Percentiles rank a stretch among this genome's conserved stretches.
Evolutionary conservation across 1,284 basidiomycete species (phyloP).

Genomic region (Sutorius eximius): DNA sequence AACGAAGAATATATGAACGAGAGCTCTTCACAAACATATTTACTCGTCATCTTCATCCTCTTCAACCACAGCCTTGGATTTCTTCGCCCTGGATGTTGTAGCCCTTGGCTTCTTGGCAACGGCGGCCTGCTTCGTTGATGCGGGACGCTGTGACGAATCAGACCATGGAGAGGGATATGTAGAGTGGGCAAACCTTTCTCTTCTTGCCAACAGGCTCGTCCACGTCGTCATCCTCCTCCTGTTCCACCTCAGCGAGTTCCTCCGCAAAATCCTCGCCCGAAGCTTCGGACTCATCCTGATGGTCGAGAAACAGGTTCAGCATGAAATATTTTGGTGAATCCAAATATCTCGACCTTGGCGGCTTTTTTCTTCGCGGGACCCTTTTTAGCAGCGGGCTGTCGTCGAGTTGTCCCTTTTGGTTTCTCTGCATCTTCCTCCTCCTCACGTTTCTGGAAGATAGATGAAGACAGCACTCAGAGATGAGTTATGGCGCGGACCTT

Average conservation of each 20-base stretch:
- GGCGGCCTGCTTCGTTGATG: conserved; percentile 26
- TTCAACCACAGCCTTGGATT: conserved; percentile 30
- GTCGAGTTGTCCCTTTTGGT: conserved; percentile 38
- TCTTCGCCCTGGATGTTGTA: conserved; percentile 30
- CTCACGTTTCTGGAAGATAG: conserved; percentile 38
- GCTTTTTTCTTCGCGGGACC: conserved; percentile 28
- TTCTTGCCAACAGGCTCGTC: conserved; percentile 30
- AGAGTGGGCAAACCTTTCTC: conserved; percentile 29
- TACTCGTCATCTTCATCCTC: conserved; percentile 36
- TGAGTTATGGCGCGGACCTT: conserved; percentile 35
- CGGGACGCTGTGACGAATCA: conserved; percentile 28
- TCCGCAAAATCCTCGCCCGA: conserved; percentile 35
- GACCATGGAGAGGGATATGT: conserved; percentile 1
- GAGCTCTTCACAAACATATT: neutral
- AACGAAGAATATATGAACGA: conserved; percentile 7
- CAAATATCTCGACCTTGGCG: conserved; percentile 37
- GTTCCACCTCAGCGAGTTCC: conserved; percentile 30
- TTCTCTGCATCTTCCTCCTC: conserved; percentile 41
- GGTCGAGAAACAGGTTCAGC: neutral
- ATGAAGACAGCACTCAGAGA: conserved; percentile 11
- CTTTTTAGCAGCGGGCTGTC: conserved; percentile 28
- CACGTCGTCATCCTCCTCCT: conserved; percentile 29
- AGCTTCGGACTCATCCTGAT: conserved; percentile 32
- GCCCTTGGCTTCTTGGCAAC: conserved; percentile 27
- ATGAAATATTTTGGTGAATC: neutral